Conservation (phyloP, 2,329 filamentous ascomycete genomes). For the Byssoonygena ceratinophila region DNA sequence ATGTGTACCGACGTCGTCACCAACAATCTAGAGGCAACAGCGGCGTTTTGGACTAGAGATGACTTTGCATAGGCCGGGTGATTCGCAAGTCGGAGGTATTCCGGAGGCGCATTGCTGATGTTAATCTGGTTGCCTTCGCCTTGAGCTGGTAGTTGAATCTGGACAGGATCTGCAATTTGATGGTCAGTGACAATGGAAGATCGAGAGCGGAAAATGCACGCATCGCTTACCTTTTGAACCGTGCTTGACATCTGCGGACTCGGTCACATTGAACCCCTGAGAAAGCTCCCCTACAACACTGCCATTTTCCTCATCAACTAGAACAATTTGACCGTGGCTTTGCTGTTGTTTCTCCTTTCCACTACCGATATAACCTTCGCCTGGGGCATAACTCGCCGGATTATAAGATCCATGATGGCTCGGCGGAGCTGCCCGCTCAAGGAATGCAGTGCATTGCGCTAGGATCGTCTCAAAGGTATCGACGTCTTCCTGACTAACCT, state of each 20-base stretch:
- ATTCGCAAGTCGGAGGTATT: conserved; percentile 62
- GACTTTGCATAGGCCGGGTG: conserved; percentile 91
- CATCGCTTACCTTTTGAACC: conserved; percentile 73
- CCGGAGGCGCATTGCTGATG: conserved; percentile 40
- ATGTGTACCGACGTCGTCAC: conserved; percentile 76
- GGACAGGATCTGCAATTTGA: conserved; percentile 36
- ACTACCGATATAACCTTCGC: conserved; percentile 59
- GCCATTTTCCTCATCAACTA: conserved; percentile 92
- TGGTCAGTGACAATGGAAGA: neutral
- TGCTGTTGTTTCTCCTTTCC: conserved; percentile 31
- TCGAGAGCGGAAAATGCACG: conserved; percentile 8
- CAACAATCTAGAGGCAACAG: conserved; percentile 78
- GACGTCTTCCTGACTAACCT: conserved; percentile 75
- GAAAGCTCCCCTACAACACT: conserved; percentile 87
- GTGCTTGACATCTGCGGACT: conserved; percentile 62
- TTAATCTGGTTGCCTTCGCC: conserved; percentile 39
- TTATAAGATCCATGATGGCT: conserved; percentile 52
- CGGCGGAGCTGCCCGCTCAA: conserved; percentile 66
- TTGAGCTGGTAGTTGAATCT: conserved; percentile 39
- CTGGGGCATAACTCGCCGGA: conserved; percentile 66
- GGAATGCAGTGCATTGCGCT: conserved; percentile 92
- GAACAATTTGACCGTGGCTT: conserved; percentile 65
- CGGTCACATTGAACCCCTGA: conserved; percentile 68
- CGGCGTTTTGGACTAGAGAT: conserved; percentile 73
- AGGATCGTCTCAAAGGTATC: conserved; percentile 97